Evolutionary conservation across 805 yeast genomes (phyloP), one percentile per base, ranked within the genome.

Genomic region (Teunomyces aglyptinius): DNA sequence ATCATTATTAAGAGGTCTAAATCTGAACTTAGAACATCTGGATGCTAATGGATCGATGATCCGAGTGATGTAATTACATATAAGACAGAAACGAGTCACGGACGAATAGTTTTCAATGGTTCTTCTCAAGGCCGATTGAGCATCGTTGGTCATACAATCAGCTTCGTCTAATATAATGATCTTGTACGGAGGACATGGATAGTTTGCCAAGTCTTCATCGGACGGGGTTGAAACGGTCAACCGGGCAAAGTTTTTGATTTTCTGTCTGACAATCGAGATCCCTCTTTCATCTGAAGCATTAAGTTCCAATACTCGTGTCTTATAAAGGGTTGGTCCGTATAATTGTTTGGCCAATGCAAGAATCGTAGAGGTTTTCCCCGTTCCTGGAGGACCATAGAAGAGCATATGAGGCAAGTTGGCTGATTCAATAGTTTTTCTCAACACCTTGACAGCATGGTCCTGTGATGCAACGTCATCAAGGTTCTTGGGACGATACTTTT

Each of bases 131-230:
- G 99, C 99, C 46, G 90, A 81, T 63, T 94, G 99, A 0, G 99
- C 99, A 57, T 89, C 97, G 36, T 89, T 80, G 7, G 99, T 94
- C 97, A 94, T 94, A 10, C 96, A 89, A 65, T 94, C 97, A 0
- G 97, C 97, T 66, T 91, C 97, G 70, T 91, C 97, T 45, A 94
- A 69, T 36, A 94, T 88, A 52, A 94, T 86, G 57, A 94, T 82
- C 63, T 94, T 94, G 67, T 88, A 94, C 4, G 98, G 97, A 1
- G 99, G 98, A 61, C 98, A 92, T 1, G 98, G 97, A 67, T 90
- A 91, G 15, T 82, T 77, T 34, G 71, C 79, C 43, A 78, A 65
- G 56, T 86, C 94, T 34, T 82, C 85, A 12, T 75, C 71, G 1
- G 86, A 62, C 1, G 97, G 95, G 49, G 85, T 86, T 0, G 97